phyloP scores from a whole-genome alignment of 2,329 filamentous ascomycete genomes.

The Daldinia sp. region DNA sequence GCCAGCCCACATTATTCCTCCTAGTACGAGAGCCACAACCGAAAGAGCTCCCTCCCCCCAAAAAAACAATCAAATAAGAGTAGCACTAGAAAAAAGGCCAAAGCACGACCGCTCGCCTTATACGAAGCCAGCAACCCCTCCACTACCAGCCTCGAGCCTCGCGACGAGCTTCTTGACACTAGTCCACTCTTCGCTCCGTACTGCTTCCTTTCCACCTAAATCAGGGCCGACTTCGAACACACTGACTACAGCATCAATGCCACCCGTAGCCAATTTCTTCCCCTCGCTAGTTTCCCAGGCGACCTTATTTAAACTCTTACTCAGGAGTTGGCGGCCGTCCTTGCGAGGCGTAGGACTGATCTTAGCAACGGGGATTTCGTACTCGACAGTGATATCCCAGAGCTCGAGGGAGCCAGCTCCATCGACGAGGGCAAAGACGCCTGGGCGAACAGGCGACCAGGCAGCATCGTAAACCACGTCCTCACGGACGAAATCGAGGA shows the following conservation, averaged over 20 bases:
- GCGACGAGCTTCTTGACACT: constrained; percentile 90
- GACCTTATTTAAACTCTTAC: constrained; percentile 91
- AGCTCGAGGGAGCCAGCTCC: constrained; percentile 92
- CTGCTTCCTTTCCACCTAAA: constrained; percentile 84
- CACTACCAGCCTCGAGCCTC: constrained; percentile 74
- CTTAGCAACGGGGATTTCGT: constrained; percentile 88
- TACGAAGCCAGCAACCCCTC: constrained; percentile 59
- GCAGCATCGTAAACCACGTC: constrained; percentile 96
- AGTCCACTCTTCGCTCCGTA: constrained; percentile 91
- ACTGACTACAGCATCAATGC: constrained; percentile 89
- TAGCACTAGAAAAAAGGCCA: background rate
- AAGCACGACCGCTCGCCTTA: constrained; percentile 47
- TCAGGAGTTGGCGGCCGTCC: constrained; percentile 76
- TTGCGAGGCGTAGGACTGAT: constrained; percentile 76
- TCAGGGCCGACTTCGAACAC: constrained; percentile 91
- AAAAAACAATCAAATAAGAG: constrained; percentile 1
- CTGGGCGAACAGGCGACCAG: constrained; percentile 94
- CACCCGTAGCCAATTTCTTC: constrained; percentile 86
- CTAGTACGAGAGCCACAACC: constrained; percentile 10
- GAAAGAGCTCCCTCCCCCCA: constrained; percentile 6
- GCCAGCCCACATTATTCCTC: constrained; percentile 12
- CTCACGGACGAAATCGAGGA: constrained; percentile 92
- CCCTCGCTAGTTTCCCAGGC: constrained; percentile 95
- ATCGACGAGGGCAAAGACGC: constrained; percentile 94
- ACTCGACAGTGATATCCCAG: constrained; percentile 94